Percentiles rank a stretch among this genome's conserved stretches.
These are phyloP conservation scores for Bidens hawaiensis DNA, from an alignment of 140 eudicot genomes.

Conservation along the genomic window DNA sequence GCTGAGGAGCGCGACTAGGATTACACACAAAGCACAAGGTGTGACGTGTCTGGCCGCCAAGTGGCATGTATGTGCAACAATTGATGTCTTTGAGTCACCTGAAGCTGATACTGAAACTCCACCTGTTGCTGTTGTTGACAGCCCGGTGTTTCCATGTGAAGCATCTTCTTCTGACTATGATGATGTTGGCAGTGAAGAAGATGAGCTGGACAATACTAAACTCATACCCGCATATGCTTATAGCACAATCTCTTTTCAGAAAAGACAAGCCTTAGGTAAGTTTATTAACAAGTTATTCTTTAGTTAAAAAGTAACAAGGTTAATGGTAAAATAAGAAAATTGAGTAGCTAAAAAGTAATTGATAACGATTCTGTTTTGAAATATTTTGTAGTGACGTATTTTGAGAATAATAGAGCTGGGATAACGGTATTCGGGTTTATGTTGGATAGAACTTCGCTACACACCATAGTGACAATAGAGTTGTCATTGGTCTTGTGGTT, in stretches of 20 bases:
- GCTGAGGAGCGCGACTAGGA: constrained; percentile 81
- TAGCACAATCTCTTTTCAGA: constrained; percentile 81
- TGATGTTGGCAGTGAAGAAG: constrained; percentile 84
- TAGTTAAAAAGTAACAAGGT: not conserved
- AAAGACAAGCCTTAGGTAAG: constrained; percentile 89
- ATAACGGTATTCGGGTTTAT: constrained; percentile 81
- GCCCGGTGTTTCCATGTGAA: constrained; percentile 28
- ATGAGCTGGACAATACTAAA: constrained; percentile 74
- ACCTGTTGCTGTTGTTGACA: constrained; percentile 12
- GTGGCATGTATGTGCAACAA: constrained; percentile 93
- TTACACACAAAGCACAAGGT: constrained; percentile 89
- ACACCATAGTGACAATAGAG: constrained; percentile 76
- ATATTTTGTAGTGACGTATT: constrained; percentile 71
- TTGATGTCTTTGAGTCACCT: constrained; percentile 55
- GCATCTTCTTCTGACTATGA: constrained; percentile 56
- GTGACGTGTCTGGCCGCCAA: constrained; percentile 87
- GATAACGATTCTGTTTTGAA: not conserved
- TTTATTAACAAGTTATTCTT: not conserved
- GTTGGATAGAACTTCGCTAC: constrained; percentile 79
- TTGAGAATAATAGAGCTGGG: constrained; percentile 95
- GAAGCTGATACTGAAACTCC: constrained; percentile 59
- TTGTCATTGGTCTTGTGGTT: constrained; percentile 86
- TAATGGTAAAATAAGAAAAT: not conserved
- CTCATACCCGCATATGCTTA: constrained; percentile 68
- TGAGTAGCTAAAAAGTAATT: not conserved